phyloP scores from a whole-genome alignment of 2,329 filamentous ascomycete genomes.

The Aspergillus tanneri region DNA sequence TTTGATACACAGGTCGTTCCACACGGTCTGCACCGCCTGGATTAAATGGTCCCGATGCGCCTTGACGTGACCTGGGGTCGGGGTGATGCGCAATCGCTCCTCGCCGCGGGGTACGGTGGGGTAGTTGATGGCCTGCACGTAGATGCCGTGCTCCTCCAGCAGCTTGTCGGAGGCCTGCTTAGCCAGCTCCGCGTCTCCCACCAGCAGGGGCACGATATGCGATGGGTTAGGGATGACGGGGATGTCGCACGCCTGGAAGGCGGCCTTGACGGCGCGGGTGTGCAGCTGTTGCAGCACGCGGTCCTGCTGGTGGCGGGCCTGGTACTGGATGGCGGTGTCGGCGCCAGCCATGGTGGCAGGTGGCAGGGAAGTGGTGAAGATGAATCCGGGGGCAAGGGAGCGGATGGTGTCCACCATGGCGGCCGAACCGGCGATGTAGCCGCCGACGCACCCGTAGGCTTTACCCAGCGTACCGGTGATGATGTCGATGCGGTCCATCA shows the following conservation, averaged over 20 bases:
- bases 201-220: conserved; percentile 90
- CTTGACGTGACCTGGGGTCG: conserved; percentile 86
- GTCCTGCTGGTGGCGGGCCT: conserved; percentile 80
- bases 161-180: conserved; percentile 91
- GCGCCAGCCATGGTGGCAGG: conserved; percentile 97
- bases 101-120: conserved; percentile 97
- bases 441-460: conserved; percentile 95
- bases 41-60: conserved; percentile 84
- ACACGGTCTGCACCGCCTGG: conserved; percentile 79
- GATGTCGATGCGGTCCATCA: conserved; percentile 96
- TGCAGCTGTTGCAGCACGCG: conserved; percentile 92
- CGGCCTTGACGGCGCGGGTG: conserved; percentile 89
- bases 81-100: conserved; percentile 92
- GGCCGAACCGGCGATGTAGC: conserved; percentile 89
- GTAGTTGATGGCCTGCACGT: conserved; percentile 99
- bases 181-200: conserved; percentile 89
- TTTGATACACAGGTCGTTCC: conserved; percentile 84
- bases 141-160: conserved; percentile 85
- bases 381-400: conserved; percentile 93
- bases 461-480: conserved; percentile 97
- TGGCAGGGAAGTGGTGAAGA: conserved; percentile 95
- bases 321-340: conserved; percentile 87
- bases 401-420: conserved; percentile 89
- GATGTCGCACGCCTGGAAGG: conserved; percentile 75
- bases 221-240: conserved; percentile 97